Conservation (phyloP, 2,329 filamentous ascomycete species). For the Penicillium griseofulvum region DNA sequence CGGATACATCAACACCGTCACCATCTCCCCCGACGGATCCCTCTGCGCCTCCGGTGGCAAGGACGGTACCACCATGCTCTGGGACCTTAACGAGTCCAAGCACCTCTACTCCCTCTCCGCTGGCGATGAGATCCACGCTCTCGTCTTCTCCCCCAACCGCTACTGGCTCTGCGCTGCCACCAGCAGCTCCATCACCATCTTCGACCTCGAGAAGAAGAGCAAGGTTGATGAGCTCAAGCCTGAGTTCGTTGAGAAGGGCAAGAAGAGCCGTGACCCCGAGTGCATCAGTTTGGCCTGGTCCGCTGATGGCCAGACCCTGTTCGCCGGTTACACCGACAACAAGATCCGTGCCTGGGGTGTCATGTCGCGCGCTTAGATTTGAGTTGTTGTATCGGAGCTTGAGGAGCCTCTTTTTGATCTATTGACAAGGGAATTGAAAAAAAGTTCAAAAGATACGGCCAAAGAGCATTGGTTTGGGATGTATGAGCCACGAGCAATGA, state of each 20-base stretch:
- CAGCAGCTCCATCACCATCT: constrained; percentile 98
- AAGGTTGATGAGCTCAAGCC: constrained; percentile 99
- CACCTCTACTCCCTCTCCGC: constrained; percentile 99
- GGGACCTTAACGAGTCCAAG: constrained; percentile 99
- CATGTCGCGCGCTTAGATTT: constrained; percentile 80
- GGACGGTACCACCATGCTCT: constrained; percentile 99
- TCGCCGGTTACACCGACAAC: constrained; percentile 99
- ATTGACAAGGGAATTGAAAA: constrained; percentile 33
- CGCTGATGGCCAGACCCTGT: constrained; percentile 97
- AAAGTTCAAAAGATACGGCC: constrained; percentile 33
- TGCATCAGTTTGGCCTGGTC: constrained; percentile 97
- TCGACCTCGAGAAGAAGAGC: constrained; percentile 99
- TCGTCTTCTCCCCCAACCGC: constrained; percentile 99
- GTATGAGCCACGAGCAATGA: constrained; percentile 49
- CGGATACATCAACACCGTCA: constrained; percentile 99
- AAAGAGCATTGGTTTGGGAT: constrained; percentile 38
- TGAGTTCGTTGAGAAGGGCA: constrained; percentile 91
- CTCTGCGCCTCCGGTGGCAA: constrained; percentile 99
- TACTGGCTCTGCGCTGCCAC: constrained; percentile 99
- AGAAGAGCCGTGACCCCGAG: constrained; percentile 99
- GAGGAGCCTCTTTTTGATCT: constrained; percentile 31
- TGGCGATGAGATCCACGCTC: constrained; percentile 99
- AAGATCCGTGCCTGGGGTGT: constrained; percentile 97
- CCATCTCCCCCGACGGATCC: constrained; percentile 98
- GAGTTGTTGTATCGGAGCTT: constrained; percentile 24